phyloP scores from a whole-genome alignment of 2,329 filamentous ascomycete genomes.

The Xylaria sp. region DNA sequence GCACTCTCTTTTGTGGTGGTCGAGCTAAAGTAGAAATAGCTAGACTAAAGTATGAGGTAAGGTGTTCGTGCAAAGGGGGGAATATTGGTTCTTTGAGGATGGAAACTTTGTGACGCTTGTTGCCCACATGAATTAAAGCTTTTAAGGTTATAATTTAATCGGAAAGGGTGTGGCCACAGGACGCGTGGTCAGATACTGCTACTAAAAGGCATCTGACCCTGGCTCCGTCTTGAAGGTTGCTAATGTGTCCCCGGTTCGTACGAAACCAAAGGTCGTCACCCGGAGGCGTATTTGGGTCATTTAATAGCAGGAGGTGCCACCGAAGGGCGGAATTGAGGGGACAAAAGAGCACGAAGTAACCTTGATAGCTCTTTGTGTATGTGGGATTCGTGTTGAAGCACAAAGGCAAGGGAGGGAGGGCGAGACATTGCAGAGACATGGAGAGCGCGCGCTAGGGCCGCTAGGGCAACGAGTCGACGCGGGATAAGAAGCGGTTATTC shows the following conservation, averaged over 20 bases:
- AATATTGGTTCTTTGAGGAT: not conserved
- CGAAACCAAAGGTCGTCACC: not conserved
- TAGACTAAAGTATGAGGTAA: not conserved
- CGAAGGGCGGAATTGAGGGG: not conserved
- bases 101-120: not conserved
- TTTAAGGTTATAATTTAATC: slow-evolving; percentile 1
- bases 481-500: slow-evolving; percentile 9
- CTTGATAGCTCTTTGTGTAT: slow-evolving; percentile 23
- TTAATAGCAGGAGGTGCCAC: not conserved
- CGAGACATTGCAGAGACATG: slow-evolving; percentile 21
- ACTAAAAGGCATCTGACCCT: slow-evolving; percentile 12
- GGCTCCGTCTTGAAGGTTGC: slow-evolving; percentile 3
- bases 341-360: slow-evolving; percentile 14
- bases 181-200: slow-evolving; percentile 5
- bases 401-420: slow-evolving; percentile 16
- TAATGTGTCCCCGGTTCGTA: slow-evolving; percentile 3
- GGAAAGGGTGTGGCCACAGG: not conserved
- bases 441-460: too few species aligned
- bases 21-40: not conserved
- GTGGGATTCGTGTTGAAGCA: slow-evolving; percentile 25
- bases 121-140: not conserved
- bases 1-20: slow-evolving; percentile 26
- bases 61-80: not conserved
- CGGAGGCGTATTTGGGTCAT: slow-evolving; percentile 24
- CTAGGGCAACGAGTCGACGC: slow-evolving; percentile 9